Conservation (phyloP, 2,329 filamentous ascomycete genomes). For the Chrysoporthe cubensis region DNA sequence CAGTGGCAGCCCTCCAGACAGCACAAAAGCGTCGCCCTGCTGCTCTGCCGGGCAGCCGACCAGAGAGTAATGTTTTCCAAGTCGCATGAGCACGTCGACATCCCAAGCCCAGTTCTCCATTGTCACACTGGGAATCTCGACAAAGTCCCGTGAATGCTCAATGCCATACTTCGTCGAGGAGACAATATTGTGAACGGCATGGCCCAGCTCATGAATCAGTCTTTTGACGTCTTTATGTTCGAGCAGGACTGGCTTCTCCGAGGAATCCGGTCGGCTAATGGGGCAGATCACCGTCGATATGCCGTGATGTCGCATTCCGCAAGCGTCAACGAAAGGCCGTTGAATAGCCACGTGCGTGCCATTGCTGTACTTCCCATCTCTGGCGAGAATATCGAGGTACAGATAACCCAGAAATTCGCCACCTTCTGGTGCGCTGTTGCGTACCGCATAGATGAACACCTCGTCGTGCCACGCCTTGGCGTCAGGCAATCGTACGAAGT, state of each 20-base stretch:
- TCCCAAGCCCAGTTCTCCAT: conserved; percentile 7
- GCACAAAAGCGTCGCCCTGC: background rate
- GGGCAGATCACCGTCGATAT: background rate
- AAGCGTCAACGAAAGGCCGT: background rate
- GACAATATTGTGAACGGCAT: conserved; percentile 7
- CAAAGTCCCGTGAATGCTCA: conserved; percentile 5
- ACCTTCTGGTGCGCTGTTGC: background rate
- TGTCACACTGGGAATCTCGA: conserved; percentile 2
- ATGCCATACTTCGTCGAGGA: conserved; percentile 3
- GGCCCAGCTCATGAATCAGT: conserved; percentile 1
- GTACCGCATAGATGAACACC: background rate
- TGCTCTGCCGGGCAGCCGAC: background rate
- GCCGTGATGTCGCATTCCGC: background rate
- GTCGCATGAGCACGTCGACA: background rate
- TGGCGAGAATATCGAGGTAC: conserved; percentile 2
- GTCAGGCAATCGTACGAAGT: background rate
- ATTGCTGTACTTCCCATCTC: background rate
- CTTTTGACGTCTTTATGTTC: background rate
- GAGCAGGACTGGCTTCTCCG: background rate
- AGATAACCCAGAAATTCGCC: conserved; percentile 3
- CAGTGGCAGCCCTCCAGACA: background rate
- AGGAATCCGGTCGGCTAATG: background rate
- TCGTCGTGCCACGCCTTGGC: background rate
- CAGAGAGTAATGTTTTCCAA: background rate
- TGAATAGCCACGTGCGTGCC: conserved; percentile 1